A percentile compares a stretch with the other conserved stretches of the same genome.
phyloP scores from a whole-genome alignment of 139 green algal species.

The Tetradesmus lagerheimii region DNA sequence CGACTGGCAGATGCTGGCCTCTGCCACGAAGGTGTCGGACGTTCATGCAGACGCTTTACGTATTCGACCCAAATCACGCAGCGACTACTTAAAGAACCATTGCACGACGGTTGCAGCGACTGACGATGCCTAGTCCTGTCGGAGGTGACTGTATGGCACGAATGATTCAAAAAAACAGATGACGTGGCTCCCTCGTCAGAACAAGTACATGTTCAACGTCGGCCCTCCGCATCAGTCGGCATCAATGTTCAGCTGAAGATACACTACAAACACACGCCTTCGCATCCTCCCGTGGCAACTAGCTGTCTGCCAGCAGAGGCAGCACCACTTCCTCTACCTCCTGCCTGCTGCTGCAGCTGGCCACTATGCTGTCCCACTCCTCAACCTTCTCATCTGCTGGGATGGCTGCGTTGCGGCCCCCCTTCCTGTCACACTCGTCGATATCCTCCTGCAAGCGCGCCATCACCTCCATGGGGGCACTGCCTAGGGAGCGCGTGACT shows the following conservation, averaged over 20 bases:
- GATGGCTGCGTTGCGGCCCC: constrained; percentile 48
- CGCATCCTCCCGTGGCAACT: not conserved
- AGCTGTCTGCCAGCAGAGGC: constrained; percentile 28
- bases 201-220: not conserved
- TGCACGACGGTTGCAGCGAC: not conserved
- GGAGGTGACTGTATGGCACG: not conserved
- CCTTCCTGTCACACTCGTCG: constrained; percentile 51
- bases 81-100: too few relatives aligned
- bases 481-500: constrained; percentile 42
- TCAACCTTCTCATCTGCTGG: constrained; percentile 49
- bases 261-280: not conserved
- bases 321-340: constrained; percentile 55
- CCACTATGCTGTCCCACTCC: constrained; percentile 51
- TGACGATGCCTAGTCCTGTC: not conserved
- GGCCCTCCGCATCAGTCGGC: too few relatives aligned
- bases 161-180: not conserved
- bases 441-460: constrained; percentile 52
- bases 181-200: not conserved
- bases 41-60: not conserved
- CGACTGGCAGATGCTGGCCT: not conserved
- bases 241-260: too few relatives aligned
- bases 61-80: too few relatives aligned
- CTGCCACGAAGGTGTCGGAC: not conserved
- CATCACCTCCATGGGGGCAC: constrained; percentile 36
- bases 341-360: constrained; percentile 15